phyloP scores from a whole-genome alignment of 2,329 filamentous ascomycete species.

The Beauveria rudraprayagi region DNA sequence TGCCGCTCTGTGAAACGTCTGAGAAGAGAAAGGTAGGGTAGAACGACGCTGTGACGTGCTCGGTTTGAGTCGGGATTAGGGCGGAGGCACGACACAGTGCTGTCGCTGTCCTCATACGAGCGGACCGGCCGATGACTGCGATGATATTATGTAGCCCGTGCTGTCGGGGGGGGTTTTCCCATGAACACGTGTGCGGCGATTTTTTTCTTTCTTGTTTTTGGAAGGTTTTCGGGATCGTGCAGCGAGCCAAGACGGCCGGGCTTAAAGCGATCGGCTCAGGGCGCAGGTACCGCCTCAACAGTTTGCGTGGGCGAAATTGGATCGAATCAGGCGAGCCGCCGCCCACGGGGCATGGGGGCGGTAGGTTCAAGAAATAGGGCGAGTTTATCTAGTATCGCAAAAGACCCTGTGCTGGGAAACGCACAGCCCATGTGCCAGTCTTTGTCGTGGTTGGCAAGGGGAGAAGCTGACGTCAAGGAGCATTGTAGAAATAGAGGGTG shows the following conservation, averaged over 20 bases:
- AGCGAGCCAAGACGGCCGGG: neutral
- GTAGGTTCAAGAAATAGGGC: neutral
- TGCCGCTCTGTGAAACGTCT: slow-evolving; percentile 2
- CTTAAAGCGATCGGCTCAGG: neutral
- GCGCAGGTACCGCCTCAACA: neutral
- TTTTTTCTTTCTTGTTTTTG: neutral
- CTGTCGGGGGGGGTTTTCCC: neutral
- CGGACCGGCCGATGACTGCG: neutral
- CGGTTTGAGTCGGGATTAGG: slow-evolving; percentile 6
- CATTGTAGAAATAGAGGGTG: neutral
- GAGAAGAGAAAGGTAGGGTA: neutral
- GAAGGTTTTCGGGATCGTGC: neutral
- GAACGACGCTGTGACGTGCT: neutral
- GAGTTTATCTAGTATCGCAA: neutral
- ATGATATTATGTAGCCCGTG: neutral
- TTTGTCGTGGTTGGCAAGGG: neutral
- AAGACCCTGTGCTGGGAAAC: neutral
- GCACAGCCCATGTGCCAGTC: neutral
- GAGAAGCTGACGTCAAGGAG: slow-evolving; percentile 1
- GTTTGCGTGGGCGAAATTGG: neutral
- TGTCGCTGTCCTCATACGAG: neutral
- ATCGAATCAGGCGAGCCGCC: neutral
- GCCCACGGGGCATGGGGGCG: neutral
- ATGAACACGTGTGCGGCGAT: neutral
- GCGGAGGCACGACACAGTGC: neutral